These are phyloP conservation scores for Lojkania enalia DNA, from an alignment of 2,329 filamentous ascomycete genomes.

Conservation along the genomic window DNA sequence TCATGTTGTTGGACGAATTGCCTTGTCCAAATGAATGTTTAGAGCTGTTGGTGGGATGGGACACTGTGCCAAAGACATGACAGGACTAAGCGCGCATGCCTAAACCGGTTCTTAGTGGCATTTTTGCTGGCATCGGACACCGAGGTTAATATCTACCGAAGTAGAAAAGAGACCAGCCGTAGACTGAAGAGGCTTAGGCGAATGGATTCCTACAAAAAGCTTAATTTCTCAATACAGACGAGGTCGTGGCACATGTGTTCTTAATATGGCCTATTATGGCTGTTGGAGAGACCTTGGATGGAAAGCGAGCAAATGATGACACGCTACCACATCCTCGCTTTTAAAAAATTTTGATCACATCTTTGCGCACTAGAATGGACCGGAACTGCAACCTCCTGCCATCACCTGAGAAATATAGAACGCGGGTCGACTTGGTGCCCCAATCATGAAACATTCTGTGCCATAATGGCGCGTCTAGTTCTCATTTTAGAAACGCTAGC, in stretches of 20 bases:
- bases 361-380: not conserved
- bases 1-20: too few relatives aligned
- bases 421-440: constrained; percentile 4
- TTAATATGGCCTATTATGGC: not conserved
- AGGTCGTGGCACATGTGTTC: not conserved
- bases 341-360: not conserved
- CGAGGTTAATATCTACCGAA: not conserved
- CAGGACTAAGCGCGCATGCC: constrained; percentile 29
- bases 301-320: too few relatives aligned
- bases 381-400: constrained; percentile 13
- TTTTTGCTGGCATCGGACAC: constrained; percentile 12
- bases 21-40: too few relatives aligned
- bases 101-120: constrained; percentile 12
- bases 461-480: constrained; percentile 10
- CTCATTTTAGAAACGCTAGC: constrained; percentile 5
- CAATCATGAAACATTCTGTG: constrained; percentile 2
- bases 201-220: too few relatives aligned
- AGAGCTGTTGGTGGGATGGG: constrained; percentile 21
- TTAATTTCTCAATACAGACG: too few relatives aligned
- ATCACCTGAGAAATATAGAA: constrained; percentile 8
- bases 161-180: not conserved
- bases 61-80: constrained; percentile 24
- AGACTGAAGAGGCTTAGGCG: not conserved
- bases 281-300: not conserved
- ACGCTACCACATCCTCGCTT: not conserved